Conservation (phyloP, 2,329 filamentous ascomycete species). For the Cladosporium halotolerans region DNA sequence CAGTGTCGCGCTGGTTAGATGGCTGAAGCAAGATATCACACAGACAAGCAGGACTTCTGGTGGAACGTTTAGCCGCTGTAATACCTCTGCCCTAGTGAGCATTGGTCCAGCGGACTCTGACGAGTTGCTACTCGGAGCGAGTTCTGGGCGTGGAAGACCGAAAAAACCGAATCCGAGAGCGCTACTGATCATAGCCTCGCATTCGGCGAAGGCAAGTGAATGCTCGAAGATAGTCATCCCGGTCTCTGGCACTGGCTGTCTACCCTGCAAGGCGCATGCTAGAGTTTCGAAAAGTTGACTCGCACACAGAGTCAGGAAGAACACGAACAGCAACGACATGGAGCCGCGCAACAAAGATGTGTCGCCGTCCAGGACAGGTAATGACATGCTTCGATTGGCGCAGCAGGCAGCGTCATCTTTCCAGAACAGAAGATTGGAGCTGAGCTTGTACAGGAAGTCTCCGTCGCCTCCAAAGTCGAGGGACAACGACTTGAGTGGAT, state of each 20-base stretch:
- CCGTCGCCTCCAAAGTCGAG: slow-evolving; percentile 53
- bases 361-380: slow-evolving; percentile 41
- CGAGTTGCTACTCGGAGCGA: slow-evolving; percentile 25
- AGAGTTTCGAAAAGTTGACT: slow-evolving; percentile 88
- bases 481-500: slow-evolving; percentile 35
- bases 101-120: slow-evolving; percentile 15
- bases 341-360: slow-evolving; percentile 63
- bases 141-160: slow-evolving; percentile 42
- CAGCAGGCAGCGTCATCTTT: slow-evolving; percentile 71
- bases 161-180: slow-evolving; percentile 72
- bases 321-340: slow-evolving; percentile 66
- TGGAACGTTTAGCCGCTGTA: slow-evolving; percentile 77
- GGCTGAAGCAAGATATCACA: slow-evolving; percentile 82
- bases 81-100: slow-evolving; percentile 44
- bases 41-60: slow-evolving; percentile 83
- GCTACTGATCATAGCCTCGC: slow-evolving; percentile 77
- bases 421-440: slow-evolving; percentile 66
- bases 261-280: slow-evolving; percentile 79
- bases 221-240: slow-evolving; percentile 97
- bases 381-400: slow-evolving; percentile 65
- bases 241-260: slow-evolving; percentile 72
- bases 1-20: slow-evolving; percentile 75
- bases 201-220: slow-evolving; percentile 90
- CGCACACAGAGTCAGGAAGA: slow-evolving; percentile 61
- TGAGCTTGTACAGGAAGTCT: slow-evolving; percentile 64